Evolutionary conservation across 2,329 filamentous ascomycete species (phyloP), one percentile per base, ranked within the genome.

Genomic region (Fusarium sterilihyphosum): DNA sequence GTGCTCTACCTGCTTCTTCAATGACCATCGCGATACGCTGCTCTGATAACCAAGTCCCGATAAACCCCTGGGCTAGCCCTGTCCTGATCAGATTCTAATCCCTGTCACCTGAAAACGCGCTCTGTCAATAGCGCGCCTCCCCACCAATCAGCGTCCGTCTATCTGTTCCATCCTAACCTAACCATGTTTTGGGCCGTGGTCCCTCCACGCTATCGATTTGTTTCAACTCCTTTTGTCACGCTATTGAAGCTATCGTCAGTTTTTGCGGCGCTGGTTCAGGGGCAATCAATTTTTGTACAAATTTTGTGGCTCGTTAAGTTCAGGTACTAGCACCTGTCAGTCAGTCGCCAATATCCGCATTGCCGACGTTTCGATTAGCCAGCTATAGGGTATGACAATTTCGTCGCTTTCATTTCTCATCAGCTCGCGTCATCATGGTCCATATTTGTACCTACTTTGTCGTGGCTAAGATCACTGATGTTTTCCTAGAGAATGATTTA

Each of bases 231-330:
- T 63, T 33, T 44, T 18, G 18, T 17, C 41, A 13, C 65, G 33
- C 66, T 70, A 70, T 60, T 50, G 60, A 65, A 60, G 66, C 67
- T 49, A 70, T 70, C 67, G 22, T 8, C 26, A 59, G 20, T 33
- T 53, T 60, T 49, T 49, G 52, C 31, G 33, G 20, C 66, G 11
- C 29, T 40, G 24, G 59, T 20, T 70, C 59, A 70, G 67, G 67
- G 66, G 67, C 16, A 59, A 4, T 10, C 16, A 12, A 31, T 31
- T 43, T 69, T 38, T 38, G 16, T 17, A 9, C 35, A 29, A 47
- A n/a, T 35, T 18, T 49, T 54, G 62, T 63, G 44, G 40, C 52
- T 70, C 33, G 8, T 22, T 38, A 47, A 18, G 22, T 43, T 24
- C 59, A 47, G 40, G 59, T 31, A 54, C 52, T 70, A 70, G 59